phyloP scores from a whole-genome alignment of 768 basidiomycete species.

The Podaxis rugospora region DNA sequence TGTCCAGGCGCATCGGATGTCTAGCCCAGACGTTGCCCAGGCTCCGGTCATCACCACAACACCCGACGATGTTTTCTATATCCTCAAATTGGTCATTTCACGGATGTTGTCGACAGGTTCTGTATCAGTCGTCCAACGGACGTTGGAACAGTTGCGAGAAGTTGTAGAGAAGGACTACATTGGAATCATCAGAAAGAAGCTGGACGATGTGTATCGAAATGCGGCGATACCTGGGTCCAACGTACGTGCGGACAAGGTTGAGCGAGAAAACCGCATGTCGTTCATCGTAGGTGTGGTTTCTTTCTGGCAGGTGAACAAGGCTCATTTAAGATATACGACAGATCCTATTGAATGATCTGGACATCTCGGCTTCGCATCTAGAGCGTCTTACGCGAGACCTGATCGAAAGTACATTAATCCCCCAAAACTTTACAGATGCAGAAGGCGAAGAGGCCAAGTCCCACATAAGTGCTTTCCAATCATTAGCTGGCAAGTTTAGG shows the following conservation, averaged over 20 bases:
- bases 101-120: constrained; percentile 80
- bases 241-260: constrained; percentile 65
- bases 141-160: constrained; percentile 60
- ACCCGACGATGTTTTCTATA: constrained; percentile 95
- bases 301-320: neutral
- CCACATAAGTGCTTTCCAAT: constrained; percentile 45
- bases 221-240: constrained; percentile 36
- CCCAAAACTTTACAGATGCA: constrained; percentile 61
- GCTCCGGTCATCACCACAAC: constrained; percentile 65
- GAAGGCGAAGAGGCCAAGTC: constrained; percentile 50
- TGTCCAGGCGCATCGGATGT: constrained; percentile 80
- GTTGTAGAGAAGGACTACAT: constrained; percentile 83
- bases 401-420: constrained; percentile 43
- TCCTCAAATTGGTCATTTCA: constrained; percentile 79
- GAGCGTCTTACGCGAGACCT: constrained; percentile 76
- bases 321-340: constrained; percentile 25
- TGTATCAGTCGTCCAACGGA: constrained; percentile 48
- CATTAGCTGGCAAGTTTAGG: constrained; percentile 61
- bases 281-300: constrained; percentile 83
- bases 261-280: constrained; percentile 71
- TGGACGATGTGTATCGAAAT: constrained; percentile 83
- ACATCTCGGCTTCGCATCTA: constrained; percentile 85
- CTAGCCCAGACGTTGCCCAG: constrained; percentile 65
- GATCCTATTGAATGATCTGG: constrained; percentile 93
- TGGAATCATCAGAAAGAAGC: constrained; percentile 72